Evolutionary conservation across 2,329 filamentous ascomycete species (phyloP), one percentile per base, ranked within the genome.

Genomic region (Ophiosphaerella herpotricha): DNA sequence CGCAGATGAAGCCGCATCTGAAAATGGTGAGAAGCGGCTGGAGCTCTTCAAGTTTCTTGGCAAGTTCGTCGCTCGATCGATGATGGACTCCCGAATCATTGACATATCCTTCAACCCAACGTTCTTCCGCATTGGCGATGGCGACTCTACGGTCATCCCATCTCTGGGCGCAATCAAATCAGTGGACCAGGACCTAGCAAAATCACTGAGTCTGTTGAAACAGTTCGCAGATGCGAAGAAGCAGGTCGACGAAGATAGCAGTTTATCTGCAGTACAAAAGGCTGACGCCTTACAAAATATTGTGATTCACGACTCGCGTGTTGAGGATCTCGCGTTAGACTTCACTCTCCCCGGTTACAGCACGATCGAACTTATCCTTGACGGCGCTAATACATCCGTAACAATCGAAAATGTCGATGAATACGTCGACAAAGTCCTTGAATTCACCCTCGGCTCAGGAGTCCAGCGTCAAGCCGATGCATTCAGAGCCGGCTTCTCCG

Each of bases 51-150:
- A 88, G 73, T 88, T 93, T 68, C 86, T 99, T 18, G 94, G 94
- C 62, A 97, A 97, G 69, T 99, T 99, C 71, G 92, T 97, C 40
- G 94, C 95, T 26, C 86, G 94, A 43, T 97, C 94, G 0, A 97
- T 99, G 94, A 87, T 99, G 45, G 94, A 99, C 71, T 97, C 93
- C 1, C 85, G 94, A 46, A 97, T 99, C 70, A 97, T 99, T 61
- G 94, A 99, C 66, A 86, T 99, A 59, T 94, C 93, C 48, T 94
- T 99, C 76, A 99, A 97, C 69, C 90, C 94, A 1, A 96, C 91
- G 5, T 97, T 99, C 78, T 99, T 99, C 85, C 90, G 93, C 50
- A 89, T 97, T 57, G 90, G 90, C 13, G 89, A 95, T 62, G 57
- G 57, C 38, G 81, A 78, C 12, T 78, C 78, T 13, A 77, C 84